A percentile compares a stretch with the other conserved stretches of the same genome.
phyloP scores from a whole-genome alignment of 805 yeast species.

The Candida methanosorbosa region DNA sequence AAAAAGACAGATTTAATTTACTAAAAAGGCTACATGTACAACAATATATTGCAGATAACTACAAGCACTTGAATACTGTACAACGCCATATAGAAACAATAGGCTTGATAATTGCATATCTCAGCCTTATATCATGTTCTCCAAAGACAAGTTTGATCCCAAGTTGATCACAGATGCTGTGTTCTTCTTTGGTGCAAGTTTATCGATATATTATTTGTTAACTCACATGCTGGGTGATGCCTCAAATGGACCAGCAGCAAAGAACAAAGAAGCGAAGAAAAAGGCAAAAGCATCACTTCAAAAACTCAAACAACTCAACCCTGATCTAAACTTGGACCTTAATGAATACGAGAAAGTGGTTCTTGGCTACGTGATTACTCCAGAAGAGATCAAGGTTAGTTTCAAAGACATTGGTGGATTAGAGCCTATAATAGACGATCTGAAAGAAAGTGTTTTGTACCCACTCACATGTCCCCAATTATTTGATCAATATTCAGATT shows the following conservation, averaged over 20 bases:
- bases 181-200: conserved; percentile 37
- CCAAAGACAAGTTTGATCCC: conserved; percentile 19
- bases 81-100: conserved; percentile 16
- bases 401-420: conserved; percentile 89
- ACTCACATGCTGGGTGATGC: conserved; percentile 18
- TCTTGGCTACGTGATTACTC: conserved; percentile 70
- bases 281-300: conserved; percentile 50
- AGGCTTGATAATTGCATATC: no score
- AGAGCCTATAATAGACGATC: conserved; percentile 71
- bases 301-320: conserved; percentile 49
- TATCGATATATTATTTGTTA: conserved; percentile 43
- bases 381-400: conserved; percentile 69
- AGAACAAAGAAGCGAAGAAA: conserved; percentile 52
- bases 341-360: conserved; percentile 74
- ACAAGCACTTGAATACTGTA: no score
- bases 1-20: no score
- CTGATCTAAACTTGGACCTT: conserved; percentile 44
- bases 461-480: conserved; percentile 78
- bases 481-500: conserved; percentile 54
- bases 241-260: conserved; percentile 26
- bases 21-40: no score
- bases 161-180: conserved; percentile 21
- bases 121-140: conserved; percentile 14
- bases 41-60: no score
- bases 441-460: conserved; percentile 79